A percentile compares a stretch with the other conserved stretches of the same genome.
Conservation (phyloP, 2,329 filamentous ascomycete genomes). For the Colletotrichum incanum region DNA sequence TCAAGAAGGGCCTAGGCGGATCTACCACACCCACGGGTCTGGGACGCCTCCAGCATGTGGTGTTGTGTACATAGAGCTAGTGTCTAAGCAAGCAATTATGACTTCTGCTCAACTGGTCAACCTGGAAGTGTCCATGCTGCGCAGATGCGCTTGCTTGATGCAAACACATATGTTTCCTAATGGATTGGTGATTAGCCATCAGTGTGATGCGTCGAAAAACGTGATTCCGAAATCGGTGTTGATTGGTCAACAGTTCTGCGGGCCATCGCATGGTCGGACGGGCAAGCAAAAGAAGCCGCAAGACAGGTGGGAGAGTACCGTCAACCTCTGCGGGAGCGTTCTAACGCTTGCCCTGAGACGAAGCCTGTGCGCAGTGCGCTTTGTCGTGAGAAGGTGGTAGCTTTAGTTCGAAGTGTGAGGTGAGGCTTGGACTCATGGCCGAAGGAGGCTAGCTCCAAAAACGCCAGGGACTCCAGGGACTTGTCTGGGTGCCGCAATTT, state of each 20-base stretch:
- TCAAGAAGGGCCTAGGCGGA: background rate
- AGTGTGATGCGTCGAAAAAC: background rate
- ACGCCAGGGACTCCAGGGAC: background rate
- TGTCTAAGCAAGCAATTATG: background rate
- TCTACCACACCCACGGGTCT: background rate
- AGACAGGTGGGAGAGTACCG: background rate
- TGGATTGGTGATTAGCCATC: too few species aligned
- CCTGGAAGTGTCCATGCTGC: background rate
- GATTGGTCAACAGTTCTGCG: slow-evolving; percentile 7
- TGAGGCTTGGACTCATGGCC: slow-evolving; percentile 20
- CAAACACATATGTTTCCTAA: too few species aligned
- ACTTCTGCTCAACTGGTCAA: background rate
- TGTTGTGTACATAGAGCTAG: background rate
- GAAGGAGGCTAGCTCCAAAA: slow-evolving; percentile 14
- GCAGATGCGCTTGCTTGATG: background rate
- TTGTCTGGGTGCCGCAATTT: slow-evolving; percentile 18
- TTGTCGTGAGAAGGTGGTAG: slow-evolving; percentile 18
- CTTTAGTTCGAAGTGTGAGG: slow-evolving; percentile 29
- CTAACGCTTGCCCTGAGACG: background rate
- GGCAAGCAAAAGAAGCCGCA: slow-evolving; percentile 6
- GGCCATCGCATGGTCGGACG: slow-evolving; percentile 18
- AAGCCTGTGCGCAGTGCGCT: slow-evolving; percentile 31
- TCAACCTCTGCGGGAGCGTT: background rate
- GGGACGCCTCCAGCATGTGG: background rate
- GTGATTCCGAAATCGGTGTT: background rate